A percentile compares a stretch with the other conserved stretches of the same genome.
phyloP scores from a whole-genome alignment of 2,329 filamentous ascomycete genomes.

The Sporothrix globosa region DNA sequence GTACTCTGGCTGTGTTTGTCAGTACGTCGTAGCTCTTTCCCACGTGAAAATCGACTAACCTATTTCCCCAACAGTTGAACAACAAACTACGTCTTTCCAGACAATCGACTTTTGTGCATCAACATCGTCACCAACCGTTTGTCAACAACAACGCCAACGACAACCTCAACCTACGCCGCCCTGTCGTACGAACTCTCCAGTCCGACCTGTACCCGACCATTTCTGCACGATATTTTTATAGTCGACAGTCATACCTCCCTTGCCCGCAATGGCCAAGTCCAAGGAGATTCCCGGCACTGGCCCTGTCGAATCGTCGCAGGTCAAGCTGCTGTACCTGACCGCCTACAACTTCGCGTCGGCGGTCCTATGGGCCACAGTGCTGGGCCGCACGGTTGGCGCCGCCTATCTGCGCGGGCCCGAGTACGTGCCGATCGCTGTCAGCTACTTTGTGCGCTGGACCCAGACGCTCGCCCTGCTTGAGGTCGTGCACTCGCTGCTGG shows the following conservation, averaged over 20 bases:
- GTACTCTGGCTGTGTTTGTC: not conserved
- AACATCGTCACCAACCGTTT: not conserved
- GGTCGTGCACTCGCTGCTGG: slow-evolving; percentile 76
- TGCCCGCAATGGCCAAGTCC: not conserved
- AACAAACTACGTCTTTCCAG: not conserved
- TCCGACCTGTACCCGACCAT: not conserved
- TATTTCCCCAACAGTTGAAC: slow-evolving; percentile 8
- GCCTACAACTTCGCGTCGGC: slow-evolving; percentile 83
- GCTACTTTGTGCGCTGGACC: slow-evolving; percentile 73
- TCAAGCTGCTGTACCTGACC: slow-evolving; percentile 72
- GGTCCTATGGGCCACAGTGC: slow-evolving; percentile 75
- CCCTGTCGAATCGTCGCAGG: slow-evolving; percentile 44
- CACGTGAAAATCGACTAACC: slow-evolving; percentile 20
- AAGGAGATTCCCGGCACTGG: slow-evolving; percentile 28
- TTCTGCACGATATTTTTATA: not conserved
- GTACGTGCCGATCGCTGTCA: slow-evolving; percentile 63
- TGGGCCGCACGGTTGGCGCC: slow-evolving; percentile 65
- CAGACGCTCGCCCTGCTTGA: slow-evolving; percentile 85
- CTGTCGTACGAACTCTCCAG: not conserved
- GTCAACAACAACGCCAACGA: not conserved
- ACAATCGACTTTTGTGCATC: not conserved
- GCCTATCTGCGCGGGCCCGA: slow-evolving; percentile 59
- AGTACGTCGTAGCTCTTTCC: slow-evolving; percentile 6
- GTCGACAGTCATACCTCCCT: no score
- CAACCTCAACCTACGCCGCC: not conserved